Conservation (phyloP, 768 basidiomycete species). For the Lyophyllum decastes region DNA sequence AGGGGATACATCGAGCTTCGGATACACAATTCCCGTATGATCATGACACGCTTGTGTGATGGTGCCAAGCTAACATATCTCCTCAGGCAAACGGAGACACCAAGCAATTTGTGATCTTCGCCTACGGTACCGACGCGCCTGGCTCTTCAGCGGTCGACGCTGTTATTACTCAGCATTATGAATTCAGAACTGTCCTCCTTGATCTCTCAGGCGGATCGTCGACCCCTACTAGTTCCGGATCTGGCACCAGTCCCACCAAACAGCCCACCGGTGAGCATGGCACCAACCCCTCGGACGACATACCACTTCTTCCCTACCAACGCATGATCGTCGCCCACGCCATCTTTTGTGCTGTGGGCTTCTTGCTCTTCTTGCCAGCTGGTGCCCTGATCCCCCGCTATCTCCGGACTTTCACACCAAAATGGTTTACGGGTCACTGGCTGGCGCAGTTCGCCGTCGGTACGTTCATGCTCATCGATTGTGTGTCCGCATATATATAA, state of each 20-base stretch:
- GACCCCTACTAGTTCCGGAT: slow-evolving; percentile 21
- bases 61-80: not conserved
- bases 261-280: slow-evolving; percentile 12
- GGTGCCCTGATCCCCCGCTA: slow-evolving; percentile 58
- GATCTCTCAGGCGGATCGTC: slow-evolving; percentile 43
- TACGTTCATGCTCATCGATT: slow-evolving; percentile 20
- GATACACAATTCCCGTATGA: slow-evolving; percentile 52
- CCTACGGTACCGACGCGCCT: slow-evolving; percentile 53
- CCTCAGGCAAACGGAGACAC: slow-evolving; percentile 43
- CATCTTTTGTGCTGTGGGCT: slow-evolving; percentile 49
- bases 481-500: slow-evolving; percentile 13
- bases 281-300: slow-evolving; percentile 21
- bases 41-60: not conserved
- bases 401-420: slow-evolving; percentile 45
- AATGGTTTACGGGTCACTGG: slow-evolving; percentile 59
- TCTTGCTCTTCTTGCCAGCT: slow-evolving; percentile 52
- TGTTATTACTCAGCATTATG: slow-evolving; percentile 46
- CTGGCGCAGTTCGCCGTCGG: slow-evolving; percentile 49
- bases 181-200: slow-evolving; percentile 40
- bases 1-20: slow-evolving; percentile 45
- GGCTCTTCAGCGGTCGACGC: slow-evolving; percentile 46
- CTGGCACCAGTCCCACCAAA: slow-evolving; percentile 19
- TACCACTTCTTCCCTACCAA: slow-evolving; percentile 47
- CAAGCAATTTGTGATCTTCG: slow-evolving; percentile 56
- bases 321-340: slow-evolving; percentile 58